Evolutionary conservation across 2,329 filamentous ascomycete species (phyloP).

Genomic region (Colletotrichum sp.): DNA sequence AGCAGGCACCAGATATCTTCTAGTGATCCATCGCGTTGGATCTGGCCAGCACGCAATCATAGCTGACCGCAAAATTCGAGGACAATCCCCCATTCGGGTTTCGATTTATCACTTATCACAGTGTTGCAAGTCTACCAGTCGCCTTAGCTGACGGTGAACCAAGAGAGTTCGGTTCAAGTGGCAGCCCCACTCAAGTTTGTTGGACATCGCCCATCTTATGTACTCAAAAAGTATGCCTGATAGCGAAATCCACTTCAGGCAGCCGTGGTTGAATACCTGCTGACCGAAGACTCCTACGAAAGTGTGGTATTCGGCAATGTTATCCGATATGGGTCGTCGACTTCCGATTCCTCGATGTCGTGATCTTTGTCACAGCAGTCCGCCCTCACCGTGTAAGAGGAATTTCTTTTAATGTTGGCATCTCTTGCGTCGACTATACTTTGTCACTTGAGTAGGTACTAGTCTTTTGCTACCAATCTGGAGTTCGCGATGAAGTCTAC

Average conservation of each 20-base stretch:
- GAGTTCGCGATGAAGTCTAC: not conserved
- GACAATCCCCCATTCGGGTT: not conserved
- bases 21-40: not conserved
- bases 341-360: not conserved
- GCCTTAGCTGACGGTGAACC: not conserved
- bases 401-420: not conserved
- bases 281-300: not conserved
- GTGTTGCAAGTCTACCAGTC: not conserved
- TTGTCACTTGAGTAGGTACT: not conserved
- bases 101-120: not conserved
- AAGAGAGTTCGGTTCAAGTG: not conserved
- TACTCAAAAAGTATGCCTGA: not conserved
- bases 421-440: not conserved
- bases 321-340: not conserved
- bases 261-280: not conserved
- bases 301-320: not conserved
- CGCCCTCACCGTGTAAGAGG: rapidly evolving
- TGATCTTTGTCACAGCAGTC: not conserved
- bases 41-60: not conserved
- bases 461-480: not conserved
- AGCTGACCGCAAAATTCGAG: rapidly evolving
- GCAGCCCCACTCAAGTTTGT: not conserved
- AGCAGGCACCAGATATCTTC: not conserved
- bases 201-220: not conserved
- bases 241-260: not conserved